Conservation (phyloP, 208 protist genomes). For the Trichomonas vaginalis region DNA sequence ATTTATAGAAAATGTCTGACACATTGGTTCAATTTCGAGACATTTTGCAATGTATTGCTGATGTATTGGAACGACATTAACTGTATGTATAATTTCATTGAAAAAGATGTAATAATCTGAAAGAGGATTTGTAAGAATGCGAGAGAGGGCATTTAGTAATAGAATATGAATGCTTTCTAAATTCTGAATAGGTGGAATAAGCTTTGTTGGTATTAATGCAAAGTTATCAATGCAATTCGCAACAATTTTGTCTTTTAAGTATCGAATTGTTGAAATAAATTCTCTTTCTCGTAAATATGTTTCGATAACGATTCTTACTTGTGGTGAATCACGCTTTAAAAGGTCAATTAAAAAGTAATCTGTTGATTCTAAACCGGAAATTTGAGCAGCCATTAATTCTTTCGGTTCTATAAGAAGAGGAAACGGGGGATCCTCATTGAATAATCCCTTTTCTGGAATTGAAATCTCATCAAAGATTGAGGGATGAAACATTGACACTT, state of each 20-base stretch:
- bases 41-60: not conserved
- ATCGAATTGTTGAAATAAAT: not conserved
- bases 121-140: not conserved
- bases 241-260: not conserved
- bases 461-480: not conserved
- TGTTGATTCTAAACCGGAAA: not conserved
- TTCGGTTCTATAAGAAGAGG: not conserved
- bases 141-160: not conserved
- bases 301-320: not conserved
- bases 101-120: not conserved
- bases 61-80: not conserved
- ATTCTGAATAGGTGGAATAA: not conserved
- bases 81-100: not conserved
- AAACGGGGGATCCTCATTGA: not conserved
- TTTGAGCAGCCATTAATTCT: not conserved
- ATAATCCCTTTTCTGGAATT: not conserved
- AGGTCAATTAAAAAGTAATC: not conserved
- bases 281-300: not conserved
- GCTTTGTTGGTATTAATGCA: not conserved
- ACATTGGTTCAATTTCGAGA: not conserved
- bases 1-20: not conserved
- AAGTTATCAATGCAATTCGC: not conserved
- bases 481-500: no score
- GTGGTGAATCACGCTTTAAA: not conserved
- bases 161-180: not conserved